These are phyloP conservation scores for Gastrolobium villosum DNA, from an alignment of 306 rosid species.

Conservation along the genomic window DNA sequence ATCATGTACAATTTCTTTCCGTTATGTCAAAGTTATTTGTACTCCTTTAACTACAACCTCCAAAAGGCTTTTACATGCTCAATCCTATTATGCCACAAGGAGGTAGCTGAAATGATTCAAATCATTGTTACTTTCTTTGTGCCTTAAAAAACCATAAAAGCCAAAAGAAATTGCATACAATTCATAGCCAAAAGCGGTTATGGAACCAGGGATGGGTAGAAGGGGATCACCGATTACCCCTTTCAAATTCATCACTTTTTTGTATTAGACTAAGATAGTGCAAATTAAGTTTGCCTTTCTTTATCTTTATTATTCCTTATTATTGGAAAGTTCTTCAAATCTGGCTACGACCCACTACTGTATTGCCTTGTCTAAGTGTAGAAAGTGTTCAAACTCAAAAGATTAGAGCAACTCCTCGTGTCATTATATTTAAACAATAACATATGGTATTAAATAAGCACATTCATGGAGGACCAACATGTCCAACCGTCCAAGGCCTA, in stretches of 20 bases:
- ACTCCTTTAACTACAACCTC: neutral
- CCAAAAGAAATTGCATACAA: too few relatives aligned
- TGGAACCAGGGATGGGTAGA: too few relatives aligned
- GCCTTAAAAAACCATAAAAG: neutral
- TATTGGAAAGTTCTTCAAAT: too few relatives aligned
- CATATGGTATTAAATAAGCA: neutral
- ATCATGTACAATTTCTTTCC: neutral
- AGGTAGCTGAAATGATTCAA: neutral
- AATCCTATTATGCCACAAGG: neutral
- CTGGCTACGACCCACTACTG: too few relatives aligned
- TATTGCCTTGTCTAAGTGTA: too few relatives aligned
- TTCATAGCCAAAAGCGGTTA: too few relatives aligned
- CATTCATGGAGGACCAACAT: neutral
- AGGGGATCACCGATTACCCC: too few relatives aligned
- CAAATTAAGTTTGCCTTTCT: too few relatives aligned
- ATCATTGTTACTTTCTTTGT: too few relatives aligned
- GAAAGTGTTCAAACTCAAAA: neutral
- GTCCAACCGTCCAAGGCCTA: neutral
- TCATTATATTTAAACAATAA: neutral
- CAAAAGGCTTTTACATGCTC: neutral
- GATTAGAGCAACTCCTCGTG: neutral
- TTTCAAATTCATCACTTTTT: too few relatives aligned
- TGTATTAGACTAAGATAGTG: too few relatives aligned
- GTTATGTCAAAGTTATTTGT: neutral
- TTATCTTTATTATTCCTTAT: too few relatives aligned